Evolutionary conservation across 2,329 filamentous ascomycete genomes (phyloP).

Genomic region (Diplocarpon mali): DNA sequence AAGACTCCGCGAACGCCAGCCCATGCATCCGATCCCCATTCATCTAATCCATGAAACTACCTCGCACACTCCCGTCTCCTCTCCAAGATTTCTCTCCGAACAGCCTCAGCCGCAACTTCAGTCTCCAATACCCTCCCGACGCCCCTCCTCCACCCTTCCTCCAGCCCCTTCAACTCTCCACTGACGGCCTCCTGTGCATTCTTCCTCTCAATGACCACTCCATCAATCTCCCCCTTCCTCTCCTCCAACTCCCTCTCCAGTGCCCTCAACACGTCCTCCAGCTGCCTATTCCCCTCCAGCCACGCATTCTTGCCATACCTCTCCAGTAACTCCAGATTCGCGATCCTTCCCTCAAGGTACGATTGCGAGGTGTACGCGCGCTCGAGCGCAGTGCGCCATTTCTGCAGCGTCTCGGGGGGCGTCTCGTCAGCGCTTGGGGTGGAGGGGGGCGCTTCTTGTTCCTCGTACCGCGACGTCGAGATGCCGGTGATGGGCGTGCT

Average conservation of each 20-base stretch:
- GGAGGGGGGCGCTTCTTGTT: conserved; percentile 46
- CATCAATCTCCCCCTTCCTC: conserved; percentile 58
- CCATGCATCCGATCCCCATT: conserved; percentile 1
- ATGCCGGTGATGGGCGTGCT: conserved; percentile 50
- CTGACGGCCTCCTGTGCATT: conserved; percentile 57
- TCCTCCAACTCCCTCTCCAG: conserved; percentile 67
- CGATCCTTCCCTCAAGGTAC: conserved; percentile 37
- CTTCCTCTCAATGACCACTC: conserved; percentile 59
- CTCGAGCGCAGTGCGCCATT: conserved; percentile 19
- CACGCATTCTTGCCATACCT: conserved; percentile 71
- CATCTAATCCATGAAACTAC: neutral
- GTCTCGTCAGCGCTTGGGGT: conserved; percentile 29
- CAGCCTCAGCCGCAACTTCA: conserved; percentile 67
- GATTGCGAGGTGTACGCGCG: conserved; percentile 46
- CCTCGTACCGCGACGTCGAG: conserved; percentile 75
- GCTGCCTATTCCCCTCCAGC: conserved; percentile 72
- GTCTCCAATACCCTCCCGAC: conserved; percentile 75
- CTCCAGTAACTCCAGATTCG: conserved; percentile 21
- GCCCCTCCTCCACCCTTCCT: conserved; percentile 69
- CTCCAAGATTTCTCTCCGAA: conserved; percentile 57
- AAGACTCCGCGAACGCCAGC: conserved; percentile 2
- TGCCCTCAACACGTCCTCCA: conserved; percentile 58
- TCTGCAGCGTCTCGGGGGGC: conserved; percentile 18
- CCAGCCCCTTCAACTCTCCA: conserved; percentile 62
- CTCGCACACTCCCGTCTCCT: conserved; percentile 37